These are phyloP conservation scores for Volvariella volvacea DNA, from an alignment of 1,284 basidiomycete genomes.

Conservation along the genomic window DNA sequence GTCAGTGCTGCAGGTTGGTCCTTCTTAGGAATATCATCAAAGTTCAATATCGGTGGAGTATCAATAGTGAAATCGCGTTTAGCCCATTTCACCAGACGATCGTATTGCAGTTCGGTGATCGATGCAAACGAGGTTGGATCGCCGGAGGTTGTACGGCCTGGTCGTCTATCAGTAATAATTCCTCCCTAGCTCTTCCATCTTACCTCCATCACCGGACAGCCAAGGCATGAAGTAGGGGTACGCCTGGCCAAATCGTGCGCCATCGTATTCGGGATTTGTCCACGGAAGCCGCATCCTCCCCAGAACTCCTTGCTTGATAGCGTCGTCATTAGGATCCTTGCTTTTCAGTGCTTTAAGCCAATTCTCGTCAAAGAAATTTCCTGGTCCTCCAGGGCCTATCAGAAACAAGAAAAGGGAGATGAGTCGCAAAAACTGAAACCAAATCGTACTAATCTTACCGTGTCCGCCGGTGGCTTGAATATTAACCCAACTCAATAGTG, in stretches of 20 bases:
- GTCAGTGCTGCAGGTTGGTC: constrained; percentile 19
- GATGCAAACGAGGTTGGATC: constrained; percentile 14
- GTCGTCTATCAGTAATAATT: not conserved
- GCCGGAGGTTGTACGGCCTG: not conserved
- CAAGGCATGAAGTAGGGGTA: constrained; percentile 23
- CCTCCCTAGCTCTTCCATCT: too few species aligned
- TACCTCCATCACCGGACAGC: constrained; percentile 20
- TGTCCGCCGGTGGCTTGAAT: constrained; percentile 15
- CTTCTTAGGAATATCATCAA: constrained; percentile 6
- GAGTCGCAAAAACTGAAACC: too few species aligned
- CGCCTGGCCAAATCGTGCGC: constrained; percentile 13
- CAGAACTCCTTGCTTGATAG: not conserved
- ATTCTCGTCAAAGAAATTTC: constrained; percentile 12
- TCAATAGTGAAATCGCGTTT: constrained; percentile 16
- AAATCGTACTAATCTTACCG: too few species aligned
- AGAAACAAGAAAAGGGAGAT: too few species aligned
- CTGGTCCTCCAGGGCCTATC: constrained; percentile 10
- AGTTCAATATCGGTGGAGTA: constrained; percentile 3
- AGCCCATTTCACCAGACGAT: constrained; percentile 22
- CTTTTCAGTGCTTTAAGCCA: not conserved
- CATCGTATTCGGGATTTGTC: not conserved
- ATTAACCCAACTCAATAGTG: constrained; percentile 15
- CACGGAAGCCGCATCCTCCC: not conserved
- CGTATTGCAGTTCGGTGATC: constrained; percentile 23
- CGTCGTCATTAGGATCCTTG: not conserved